These are phyloP conservation scores for Scenedesmus sp. DNA, from an alignment of 163 green algal species.

Conservation along the genomic window DNA sequence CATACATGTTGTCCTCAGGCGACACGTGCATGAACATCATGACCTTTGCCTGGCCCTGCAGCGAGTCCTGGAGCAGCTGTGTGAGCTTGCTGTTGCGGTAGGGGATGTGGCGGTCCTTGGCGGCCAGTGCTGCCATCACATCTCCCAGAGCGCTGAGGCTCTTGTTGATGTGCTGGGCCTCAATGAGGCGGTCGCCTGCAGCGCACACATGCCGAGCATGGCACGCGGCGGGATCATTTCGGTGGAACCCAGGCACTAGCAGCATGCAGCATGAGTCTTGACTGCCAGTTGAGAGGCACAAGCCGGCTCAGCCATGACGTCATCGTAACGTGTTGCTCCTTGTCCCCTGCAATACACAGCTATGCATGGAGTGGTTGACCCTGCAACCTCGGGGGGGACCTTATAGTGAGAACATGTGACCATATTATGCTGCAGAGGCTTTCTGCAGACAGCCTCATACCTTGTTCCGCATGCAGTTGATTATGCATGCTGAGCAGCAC, in stretches of 20 bases:
- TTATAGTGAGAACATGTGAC: no score
- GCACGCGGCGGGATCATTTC: neutral
- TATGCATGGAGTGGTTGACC: neutral
- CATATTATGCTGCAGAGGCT: no score
- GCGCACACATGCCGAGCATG: neutral
- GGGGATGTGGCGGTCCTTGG: conserved; percentile 71
- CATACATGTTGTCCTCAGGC: conserved; percentile 79
- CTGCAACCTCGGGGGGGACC: no score
- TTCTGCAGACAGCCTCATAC: neutral
- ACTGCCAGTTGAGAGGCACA: no score
- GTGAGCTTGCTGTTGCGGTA: conserved; percentile 92
- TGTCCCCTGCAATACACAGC: no score
- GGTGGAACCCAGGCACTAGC: neutral
- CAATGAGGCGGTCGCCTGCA: conserved; percentile 85
- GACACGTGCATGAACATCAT: conserved; percentile 97
- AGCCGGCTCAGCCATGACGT: no score
- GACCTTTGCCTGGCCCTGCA: conserved; percentile 89
- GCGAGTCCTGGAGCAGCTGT: conserved; percentile 90
- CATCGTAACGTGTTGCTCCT: no score
- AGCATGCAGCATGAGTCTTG: neutral
- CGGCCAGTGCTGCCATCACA: conserved; percentile 90
- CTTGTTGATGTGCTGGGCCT: conserved; percentile 96
- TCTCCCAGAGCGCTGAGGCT: conserved; percentile 86
- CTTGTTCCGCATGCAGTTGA: neutral
- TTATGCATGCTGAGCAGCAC: neutral